Conservation (phyloP, 257 asterid species). For the Capsicum baccatum region DNA sequence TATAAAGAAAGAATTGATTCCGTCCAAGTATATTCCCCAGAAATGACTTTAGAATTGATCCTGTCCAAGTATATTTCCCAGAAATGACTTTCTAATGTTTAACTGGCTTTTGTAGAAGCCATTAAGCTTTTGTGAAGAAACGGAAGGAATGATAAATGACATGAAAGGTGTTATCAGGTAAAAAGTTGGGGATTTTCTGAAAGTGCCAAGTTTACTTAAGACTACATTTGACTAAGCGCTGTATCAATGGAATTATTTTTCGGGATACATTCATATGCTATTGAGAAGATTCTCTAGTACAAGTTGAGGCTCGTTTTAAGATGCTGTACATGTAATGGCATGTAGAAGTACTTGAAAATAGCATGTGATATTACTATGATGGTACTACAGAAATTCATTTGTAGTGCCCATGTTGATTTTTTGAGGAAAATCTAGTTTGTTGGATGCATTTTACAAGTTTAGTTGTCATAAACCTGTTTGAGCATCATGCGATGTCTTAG, state of each 20-base stretch:
- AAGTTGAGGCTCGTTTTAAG: background rate
- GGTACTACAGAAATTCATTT: background rate
- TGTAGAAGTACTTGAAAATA: background rate
- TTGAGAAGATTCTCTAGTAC: background rate
- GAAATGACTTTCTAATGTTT: background rate
- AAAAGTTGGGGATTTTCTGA: background rate
- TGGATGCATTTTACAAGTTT: constrained; percentile 14
- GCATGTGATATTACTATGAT: background rate
- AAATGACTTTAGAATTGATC: background rate
- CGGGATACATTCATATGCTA: background rate
- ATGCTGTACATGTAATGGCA: background rate
- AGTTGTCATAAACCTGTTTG: background rate
- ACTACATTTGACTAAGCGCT: background rate
- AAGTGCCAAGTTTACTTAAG: background rate
- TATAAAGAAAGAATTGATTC: background rate
- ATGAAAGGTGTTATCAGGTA: background rate
- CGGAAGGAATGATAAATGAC: background rate
- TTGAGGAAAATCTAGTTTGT: constrained; percentile 9
- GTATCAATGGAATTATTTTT: background rate
- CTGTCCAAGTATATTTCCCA: background rate
- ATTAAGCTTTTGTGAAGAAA: constrained; percentile 12
- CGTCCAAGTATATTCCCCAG: background rate
- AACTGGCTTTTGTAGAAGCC: background rate
- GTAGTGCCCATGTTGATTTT: background rate
- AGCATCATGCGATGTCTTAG: background rate